Evolutionary conservation across 805 yeast species (phyloP).

Genomic region (Danielia oregonensis): DNA sequence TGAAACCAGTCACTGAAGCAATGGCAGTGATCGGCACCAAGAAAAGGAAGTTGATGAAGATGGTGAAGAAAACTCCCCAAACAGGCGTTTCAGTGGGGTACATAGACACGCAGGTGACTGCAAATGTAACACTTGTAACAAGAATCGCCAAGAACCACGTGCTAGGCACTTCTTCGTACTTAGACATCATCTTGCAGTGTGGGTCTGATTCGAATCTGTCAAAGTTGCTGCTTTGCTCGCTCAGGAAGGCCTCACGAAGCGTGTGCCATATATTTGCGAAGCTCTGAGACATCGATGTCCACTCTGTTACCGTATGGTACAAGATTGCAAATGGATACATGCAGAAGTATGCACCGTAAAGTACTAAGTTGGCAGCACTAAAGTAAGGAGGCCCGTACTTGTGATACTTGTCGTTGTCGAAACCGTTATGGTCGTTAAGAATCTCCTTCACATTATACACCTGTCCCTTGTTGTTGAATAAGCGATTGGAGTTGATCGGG

Average conservation of each 20-base stretch:
- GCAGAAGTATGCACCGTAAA: conserved; percentile 55
- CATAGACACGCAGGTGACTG: conserved; percentile 41
- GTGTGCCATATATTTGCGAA: conserved; percentile 32
- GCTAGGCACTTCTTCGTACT: conserved; percentile 68
- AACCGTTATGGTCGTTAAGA: conserved; percentile 37
- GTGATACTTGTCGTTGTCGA: conserved; percentile 47
- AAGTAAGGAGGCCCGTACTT: conserved; percentile 65
- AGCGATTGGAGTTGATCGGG: conserved; percentile 49
- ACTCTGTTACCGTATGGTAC: conserved; percentile 45
- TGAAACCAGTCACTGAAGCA: conserved; percentile 58
- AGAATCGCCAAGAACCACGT: conserved; percentile 59
- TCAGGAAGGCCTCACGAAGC: conserved; percentile 23
- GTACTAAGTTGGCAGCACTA: conserved; percentile 56
- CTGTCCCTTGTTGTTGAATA: conserved; percentile 51
- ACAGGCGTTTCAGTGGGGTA: conserved; percentile 57
- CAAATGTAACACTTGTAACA: conserved; percentile 40
- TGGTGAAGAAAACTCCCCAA: conserved; percentile 59
- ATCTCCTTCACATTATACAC: conserved; percentile 45
- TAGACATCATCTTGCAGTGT: conserved; percentile 54
- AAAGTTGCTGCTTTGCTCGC: conserved; percentile 1
- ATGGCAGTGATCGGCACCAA: conserved; percentile 61
- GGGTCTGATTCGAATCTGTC: conserved; percentile 40
- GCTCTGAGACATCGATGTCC: conserved; percentile 39
- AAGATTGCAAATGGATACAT: conserved; percentile 54
- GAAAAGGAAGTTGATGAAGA: conserved; percentile 51